Percentiles rank a stretch among this genome's conserved stretches.
These are phyloP conservation scores for Rosa rugosa DNA, from an alignment of 306 rosid species.

Conservation along the genomic window DNA sequence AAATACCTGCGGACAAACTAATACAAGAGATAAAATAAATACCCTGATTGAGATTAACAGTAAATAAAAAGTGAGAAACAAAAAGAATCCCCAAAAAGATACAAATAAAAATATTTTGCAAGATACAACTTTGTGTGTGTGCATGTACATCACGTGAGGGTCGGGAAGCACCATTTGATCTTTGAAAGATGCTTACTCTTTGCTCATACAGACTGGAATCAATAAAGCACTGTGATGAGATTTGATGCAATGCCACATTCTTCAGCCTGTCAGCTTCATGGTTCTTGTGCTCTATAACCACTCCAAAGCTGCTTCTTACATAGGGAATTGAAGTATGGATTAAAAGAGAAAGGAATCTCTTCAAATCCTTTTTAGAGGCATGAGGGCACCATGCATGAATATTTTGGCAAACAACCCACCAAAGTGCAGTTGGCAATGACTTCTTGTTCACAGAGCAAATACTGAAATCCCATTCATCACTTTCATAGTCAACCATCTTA, in stretches of 20 bases:
- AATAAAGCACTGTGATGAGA: slow-evolving; percentile 63
- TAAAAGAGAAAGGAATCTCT: slow-evolving; percentile 60
- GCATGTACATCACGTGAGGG: background rate
- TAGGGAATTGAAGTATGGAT: slow-evolving; percentile 48
- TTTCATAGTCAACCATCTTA: slow-evolving; percentile 37
- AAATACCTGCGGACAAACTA: slow-evolving; percentile 82
- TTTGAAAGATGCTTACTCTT: slow-evolving; percentile 50
- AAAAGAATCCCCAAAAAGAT: background rate
- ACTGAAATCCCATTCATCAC: slow-evolving; percentile 55
- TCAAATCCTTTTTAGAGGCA: slow-evolving; percentile 69
- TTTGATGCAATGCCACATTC: slow-evolving; percentile 53
- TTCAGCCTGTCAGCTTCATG: slow-evolving; percentile 38
- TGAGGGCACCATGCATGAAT: slow-evolving; percentile 77
- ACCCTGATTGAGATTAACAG: slow-evolving; percentile 10
- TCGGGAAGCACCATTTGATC: background rate
- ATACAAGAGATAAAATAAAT: slow-evolving; percentile 43
- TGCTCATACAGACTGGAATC: slow-evolving; percentile 68
- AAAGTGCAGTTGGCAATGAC: slow-evolving; percentile 66
- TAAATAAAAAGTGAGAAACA: background rate
- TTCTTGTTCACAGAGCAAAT: slow-evolving; percentile 46
- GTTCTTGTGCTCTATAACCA: slow-evolving; percentile 27
- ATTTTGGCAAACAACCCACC: slow-evolving; percentile 82
- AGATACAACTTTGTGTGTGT: slow-evolving; percentile 5
- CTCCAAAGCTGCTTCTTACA: slow-evolving; percentile 39
- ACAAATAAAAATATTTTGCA: slow-evolving; percentile 10